Evolutionary conservation across 805 yeast species (phyloP), one percentile per base, ranked within the genome.

Genomic region (Myxozyma geophila): DNA sequence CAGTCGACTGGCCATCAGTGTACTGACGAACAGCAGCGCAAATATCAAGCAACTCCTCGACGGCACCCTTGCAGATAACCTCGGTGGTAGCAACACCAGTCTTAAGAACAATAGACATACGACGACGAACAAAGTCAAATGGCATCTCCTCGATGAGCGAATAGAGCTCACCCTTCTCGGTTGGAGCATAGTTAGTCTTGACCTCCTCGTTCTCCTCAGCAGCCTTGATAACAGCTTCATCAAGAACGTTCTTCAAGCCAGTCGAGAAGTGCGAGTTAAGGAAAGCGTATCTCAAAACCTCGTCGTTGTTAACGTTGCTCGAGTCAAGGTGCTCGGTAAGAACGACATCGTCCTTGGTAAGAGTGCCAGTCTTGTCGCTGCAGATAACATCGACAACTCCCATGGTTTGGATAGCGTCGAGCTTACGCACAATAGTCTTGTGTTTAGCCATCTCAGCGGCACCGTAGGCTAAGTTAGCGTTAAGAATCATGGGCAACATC

Each of bases 311-410:
- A 41, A 41, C 52, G 46, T 54, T 57, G 41, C 48, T 19, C n/a
- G 69, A 47, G 47, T 66, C 69, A 28, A 60, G 53, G 21, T 63
- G 63, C 49, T 64, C 60, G 17, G 63, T 59, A 43, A 66, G 62
- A 50, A 64, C 69, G 28, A 66, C 69, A 36, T 64, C 64, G 46
- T 66, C 69, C 58, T 65, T 77, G 35, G 87, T 84, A 54, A 84
- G 57, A 72, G 80, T 77, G 12, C 80, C 80, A 76, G 85, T 63
- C 78, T 82, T 69, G 81, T 83, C 75, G 73, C 80, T 58, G 83
- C 86, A 74, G 76, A 82, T 61, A 79, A 87, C 84, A 70, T 82
- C 81, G 23, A 84, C 82, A 15, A 84, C 79, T 15, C 87, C 88
- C 67, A 85, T 75, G 17, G 87, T 84, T 71, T 85, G 69, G 43